Conservation (phyloP, 2,329 filamentous ascomycete genomes). For the Monosporascus sp. region DNA sequence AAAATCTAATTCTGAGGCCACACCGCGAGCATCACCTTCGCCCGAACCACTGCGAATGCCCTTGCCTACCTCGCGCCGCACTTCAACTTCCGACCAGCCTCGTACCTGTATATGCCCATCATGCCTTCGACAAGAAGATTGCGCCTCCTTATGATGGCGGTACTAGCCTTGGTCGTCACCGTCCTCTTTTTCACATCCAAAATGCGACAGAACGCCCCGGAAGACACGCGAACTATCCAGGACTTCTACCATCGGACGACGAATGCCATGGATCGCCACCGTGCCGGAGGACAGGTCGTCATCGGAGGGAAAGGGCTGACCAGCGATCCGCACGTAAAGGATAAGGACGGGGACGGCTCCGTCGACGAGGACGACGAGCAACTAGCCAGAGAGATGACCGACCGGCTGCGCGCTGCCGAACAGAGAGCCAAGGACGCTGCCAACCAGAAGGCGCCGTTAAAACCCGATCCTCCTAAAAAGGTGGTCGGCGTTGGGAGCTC, state of each 20-base stretch:
- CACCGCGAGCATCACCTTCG: no score
- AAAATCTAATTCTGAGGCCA: no score
- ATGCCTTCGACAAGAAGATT: slow-evolving; percentile 70
- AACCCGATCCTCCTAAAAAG: slow-evolving; percentile 52
- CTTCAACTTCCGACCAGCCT: no score
- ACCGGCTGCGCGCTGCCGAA: slow-evolving; percentile 63
- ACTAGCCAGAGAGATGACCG: slow-evolving; percentile 49
- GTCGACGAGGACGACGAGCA: slow-evolving; percentile 52
- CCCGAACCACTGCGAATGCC: no score
- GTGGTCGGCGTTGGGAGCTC: slow-evolving; percentile 56
- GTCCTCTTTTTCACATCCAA: slow-evolving; percentile 69
- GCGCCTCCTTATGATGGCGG: slow-evolving; percentile 59
- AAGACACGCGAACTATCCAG: slow-evolving; percentile 37
- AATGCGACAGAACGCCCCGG: slow-evolving; percentile 44
- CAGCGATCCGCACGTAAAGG: slow-evolving; percentile 35
- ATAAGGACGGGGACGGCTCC: slow-evolving; percentile 50
- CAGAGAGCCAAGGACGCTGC: slow-evolving; percentile 63
- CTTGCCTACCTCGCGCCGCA: no score
- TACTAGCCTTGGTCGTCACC: slow-evolving; percentile 59
- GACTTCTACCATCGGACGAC: slow-evolving; percentile 59
- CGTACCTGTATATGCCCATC: neutral
- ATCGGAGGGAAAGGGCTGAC: slow-evolving; percentile 34
- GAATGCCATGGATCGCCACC: slow-evolving; percentile 43
- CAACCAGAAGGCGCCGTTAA: slow-evolving; percentile 59
- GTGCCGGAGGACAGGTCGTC: slow-evolving; percentile 31